Conservation (phyloP, 2,329 filamentous ascomycete species). For the Thelonectria blattea region DNA sequence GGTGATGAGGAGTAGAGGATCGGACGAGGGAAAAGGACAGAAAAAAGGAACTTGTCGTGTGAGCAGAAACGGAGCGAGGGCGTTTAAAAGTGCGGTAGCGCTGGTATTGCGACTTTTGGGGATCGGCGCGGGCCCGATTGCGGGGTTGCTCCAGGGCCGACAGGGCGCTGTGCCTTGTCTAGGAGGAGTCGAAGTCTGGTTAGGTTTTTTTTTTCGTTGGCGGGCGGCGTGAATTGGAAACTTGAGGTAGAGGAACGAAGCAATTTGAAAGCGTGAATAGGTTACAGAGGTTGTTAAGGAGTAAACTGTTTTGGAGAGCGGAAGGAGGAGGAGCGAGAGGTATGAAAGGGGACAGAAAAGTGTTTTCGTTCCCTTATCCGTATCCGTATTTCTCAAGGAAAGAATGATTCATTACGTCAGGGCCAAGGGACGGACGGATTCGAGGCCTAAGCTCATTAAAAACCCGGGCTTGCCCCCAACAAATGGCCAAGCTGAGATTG, state of each 20-base stretch:
- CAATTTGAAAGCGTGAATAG: too few species aligned
- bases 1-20: neutral
- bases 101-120: constrained; percentile 10
- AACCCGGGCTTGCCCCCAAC: constrained; percentile 5
- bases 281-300: too few species aligned
- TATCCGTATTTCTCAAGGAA: constrained; percentile 11
- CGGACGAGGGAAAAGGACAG: constrained; percentile 1
- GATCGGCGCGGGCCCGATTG: constrained; percentile 31
- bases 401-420: constrained; percentile 18
- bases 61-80: neutral
- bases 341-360: neutral
- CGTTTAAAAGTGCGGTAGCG: constrained; percentile 9
- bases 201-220: too few species aligned
- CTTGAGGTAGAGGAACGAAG: too few species aligned
- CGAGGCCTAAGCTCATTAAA: neutral
- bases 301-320: too few species aligned
- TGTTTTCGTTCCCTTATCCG: constrained; percentile 14
- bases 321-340: neutral
- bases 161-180: neutral
- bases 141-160: constrained; percentile 32
- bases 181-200: too few species aligned
- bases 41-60: constrained; percentile 21
- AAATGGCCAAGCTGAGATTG: neutral
- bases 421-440: neutral
- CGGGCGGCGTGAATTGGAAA: too few species aligned